Evolutionary conservation across 192 early-diverging fungal species (phyloP).

Genomic region (Umbelopsis ramanniana): DNA sequence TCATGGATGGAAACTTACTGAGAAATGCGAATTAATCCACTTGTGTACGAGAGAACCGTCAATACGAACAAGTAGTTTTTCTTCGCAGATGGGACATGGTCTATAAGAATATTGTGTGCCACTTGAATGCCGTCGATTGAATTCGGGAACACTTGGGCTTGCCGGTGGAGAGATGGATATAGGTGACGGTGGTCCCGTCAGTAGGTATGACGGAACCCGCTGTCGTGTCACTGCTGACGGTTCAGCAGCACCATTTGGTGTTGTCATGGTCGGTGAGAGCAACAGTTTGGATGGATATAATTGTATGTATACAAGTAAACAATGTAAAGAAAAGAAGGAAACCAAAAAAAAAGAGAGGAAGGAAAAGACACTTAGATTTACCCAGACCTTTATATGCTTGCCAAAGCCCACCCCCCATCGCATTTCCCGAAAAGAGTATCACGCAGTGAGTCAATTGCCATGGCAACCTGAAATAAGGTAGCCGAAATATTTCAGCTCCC

Average conservation of each 20-base stretch:
- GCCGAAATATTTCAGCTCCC: slow-evolving; percentile 11
- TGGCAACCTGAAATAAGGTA: slow-evolving; percentile 9
- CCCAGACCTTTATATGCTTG: neutral
- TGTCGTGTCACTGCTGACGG: neutral
- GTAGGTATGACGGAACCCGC: slow-evolving; percentile 2
- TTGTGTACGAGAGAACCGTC: slow-evolving; percentile 42
- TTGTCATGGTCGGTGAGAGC: neutral
- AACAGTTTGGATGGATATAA: neutral
- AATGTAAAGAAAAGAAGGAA: neutral
- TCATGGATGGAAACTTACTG: neutral
- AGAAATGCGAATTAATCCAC: slow-evolving; percentile 43
- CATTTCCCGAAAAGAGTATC: slow-evolving; percentile 14
- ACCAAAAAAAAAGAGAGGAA: neutral
- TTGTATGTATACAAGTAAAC: neutral
- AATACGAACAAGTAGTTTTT: slow-evolving; percentile 39
- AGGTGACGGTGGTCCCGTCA: neutral
- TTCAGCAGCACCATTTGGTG: slow-evolving; percentile 2
- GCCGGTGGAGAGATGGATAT: slow-evolving; percentile 15
- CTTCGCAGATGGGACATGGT: slow-evolving; percentile 39
- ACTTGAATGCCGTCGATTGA: slow-evolving; percentile 19
- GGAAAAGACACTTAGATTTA: neutral
- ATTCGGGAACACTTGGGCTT: neutral
- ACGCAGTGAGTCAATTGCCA: slow-evolving; percentile 17
- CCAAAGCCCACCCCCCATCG: neutral
- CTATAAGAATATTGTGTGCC: slow-evolving; percentile 35